Conservation (phyloP, 2,329 filamentous ascomycete genomes). For the Pestalotiopsis sp. region DNA sequence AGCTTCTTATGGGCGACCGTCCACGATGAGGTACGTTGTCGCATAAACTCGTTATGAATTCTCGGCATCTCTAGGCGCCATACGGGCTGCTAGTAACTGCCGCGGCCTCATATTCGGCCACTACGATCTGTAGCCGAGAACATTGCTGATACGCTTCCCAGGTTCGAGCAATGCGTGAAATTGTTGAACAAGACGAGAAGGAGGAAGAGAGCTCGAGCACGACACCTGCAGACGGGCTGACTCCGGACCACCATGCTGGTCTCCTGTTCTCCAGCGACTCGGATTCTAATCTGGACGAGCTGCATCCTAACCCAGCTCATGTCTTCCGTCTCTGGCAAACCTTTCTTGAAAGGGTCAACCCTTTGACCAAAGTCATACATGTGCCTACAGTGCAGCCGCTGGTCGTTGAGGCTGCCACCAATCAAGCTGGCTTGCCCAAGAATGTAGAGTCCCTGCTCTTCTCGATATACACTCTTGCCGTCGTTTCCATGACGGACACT, state of each 20-base stretch:
- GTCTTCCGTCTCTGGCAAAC: conserved; percentile 74
- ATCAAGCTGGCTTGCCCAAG: conserved; percentile 54
- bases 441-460: conserved; percentile 64
- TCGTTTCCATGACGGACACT: conserved; percentile 52
- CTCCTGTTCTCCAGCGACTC: conserved; percentile 47
- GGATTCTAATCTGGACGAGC: conserved; percentile 41
- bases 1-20: conserved; percentile 54
- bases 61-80: neutral
- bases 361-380: conserved; percentile 59
- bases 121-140: neutral
- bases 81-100: neutral
- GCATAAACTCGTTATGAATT: neutral
- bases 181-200: conserved; percentile 55
- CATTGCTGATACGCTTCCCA: conserved; percentile 23
- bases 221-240: conserved; percentile 43
- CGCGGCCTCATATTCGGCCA: neutral
- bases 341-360: conserved; percentile 74
- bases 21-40: conserved; percentile 52
- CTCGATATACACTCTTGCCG: conserved; percentile 63
- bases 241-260: conserved; percentile 53
- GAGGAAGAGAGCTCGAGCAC: conserved; percentile 36
- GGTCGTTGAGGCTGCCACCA: conserved; percentile 62
- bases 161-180: conserved; percentile 60
- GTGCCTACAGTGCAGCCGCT: conserved; percentile 67
- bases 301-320: conserved; percentile 66